These are phyloP conservation scores for Acacia pycnantha DNA, from an alignment of 331 rosid genomes.

Conservation along the genomic window DNA sequence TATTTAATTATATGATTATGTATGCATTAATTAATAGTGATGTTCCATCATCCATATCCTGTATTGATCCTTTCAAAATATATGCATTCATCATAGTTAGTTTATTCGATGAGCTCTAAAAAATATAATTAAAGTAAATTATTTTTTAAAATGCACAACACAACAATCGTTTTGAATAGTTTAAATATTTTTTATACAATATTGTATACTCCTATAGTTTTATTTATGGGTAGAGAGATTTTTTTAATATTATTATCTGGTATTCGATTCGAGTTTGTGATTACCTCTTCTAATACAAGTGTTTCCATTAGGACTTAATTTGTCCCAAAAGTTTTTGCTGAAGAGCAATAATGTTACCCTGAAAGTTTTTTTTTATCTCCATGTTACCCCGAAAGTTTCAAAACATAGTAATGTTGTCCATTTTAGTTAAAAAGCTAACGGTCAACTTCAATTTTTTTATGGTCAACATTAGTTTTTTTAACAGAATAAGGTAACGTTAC, in stretches of 20 bases:
- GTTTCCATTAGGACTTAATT: rapidly evolving
- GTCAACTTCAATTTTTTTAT: too few species aligned
- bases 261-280: rapidly evolving
- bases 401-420: too few species aligned
- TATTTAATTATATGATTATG: background rate
- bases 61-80: background rate
- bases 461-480: too few species aligned
- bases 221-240: background rate
- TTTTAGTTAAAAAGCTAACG: too few species aligned
- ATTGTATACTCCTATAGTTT: too few species aligned
- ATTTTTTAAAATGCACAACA: background rate
- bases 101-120: background rate
- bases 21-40: background rate
- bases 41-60: background rate
- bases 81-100: background rate
- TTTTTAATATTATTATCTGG: too few species aligned
- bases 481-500: too few species aligned
- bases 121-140: background rate
- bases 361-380: too few species aligned
- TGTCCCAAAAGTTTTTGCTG: too few species aligned
- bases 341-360: too few species aligned
- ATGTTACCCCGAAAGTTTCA: too few species aligned
- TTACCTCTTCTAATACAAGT: rapidly evolving
- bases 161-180: background rate
- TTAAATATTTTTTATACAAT: background rate